Conservation (phyloP, 2,329 filamentous ascomycete genomes). For the Leptographium wingfieldii region DNA sequence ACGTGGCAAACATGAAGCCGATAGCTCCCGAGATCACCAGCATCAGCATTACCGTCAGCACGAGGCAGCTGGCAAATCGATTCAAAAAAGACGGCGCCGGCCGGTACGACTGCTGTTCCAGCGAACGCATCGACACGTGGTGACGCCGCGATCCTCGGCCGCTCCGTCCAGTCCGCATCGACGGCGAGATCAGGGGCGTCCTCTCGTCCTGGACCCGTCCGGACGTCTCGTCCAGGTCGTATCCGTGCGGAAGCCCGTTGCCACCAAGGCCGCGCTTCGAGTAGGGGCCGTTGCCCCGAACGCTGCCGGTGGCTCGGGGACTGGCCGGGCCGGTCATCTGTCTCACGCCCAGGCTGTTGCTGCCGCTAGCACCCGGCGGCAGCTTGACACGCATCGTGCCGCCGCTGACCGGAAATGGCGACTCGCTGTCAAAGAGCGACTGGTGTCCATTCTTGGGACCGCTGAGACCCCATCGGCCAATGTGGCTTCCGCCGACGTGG, state of each 20-base stretch:
- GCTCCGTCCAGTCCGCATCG: slow-evolving; percentile 41
- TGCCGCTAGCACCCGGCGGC: slow-evolving; percentile 21
- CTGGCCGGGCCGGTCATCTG: slow-evolving; percentile 59
- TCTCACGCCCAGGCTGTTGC: slow-evolving; percentile 29
- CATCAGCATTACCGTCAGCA: slow-evolving; percentile 70
- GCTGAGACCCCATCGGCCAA: slow-evolving; percentile 61
- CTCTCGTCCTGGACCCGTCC: slow-evolving; percentile 75
- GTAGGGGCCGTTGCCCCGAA: slow-evolving; percentile 7
- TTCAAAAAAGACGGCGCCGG: slow-evolving; percentile 48
- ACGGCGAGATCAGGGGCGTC: slow-evolving; percentile 59
- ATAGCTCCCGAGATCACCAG: slow-evolving; percentile 75
- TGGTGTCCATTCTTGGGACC: slow-evolving; percentile 53
- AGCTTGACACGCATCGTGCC: neutral
- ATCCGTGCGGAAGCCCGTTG: slow-evolving; percentile 41
- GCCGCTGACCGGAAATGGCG: slow-evolving; percentile 54
- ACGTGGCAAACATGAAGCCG: slow-evolving; percentile 82
- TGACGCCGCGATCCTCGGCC: slow-evolving; percentile 42
- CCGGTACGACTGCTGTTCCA: slow-evolving; percentile 57
- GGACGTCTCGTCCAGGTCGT: slow-evolving; percentile 65
- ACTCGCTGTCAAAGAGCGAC: slow-evolving; percentile 65
- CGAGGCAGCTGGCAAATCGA: slow-evolving; percentile 73
- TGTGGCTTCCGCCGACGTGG: slow-evolving; percentile 33
- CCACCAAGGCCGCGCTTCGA: slow-evolving; percentile 6
- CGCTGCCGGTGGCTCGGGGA: slow-evolving; percentile 40
- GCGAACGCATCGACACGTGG: slow-evolving; percentile 47